phyloP scores from a whole-genome alignment of 192 early-diverging fungal genomes.

The Backusella parvicylindrica region DNA sequence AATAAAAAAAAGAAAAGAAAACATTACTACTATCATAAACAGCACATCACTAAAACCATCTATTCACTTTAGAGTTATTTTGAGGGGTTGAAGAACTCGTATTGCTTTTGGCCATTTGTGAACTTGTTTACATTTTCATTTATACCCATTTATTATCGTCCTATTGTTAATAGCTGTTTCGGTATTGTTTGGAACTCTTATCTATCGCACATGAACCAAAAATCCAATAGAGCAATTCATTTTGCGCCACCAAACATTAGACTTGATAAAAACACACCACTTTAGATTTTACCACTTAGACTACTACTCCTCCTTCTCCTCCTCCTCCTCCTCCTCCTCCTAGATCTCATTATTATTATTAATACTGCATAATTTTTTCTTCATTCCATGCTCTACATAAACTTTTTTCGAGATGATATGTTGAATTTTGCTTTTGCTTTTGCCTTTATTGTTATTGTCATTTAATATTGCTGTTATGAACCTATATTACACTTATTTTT shows the following conservation, averaged over 20 bases:
- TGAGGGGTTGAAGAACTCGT: slow-evolving; percentile 10
- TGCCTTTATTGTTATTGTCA: neutral
- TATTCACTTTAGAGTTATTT: slow-evolving; percentile 14
- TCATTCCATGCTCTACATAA: neutral
- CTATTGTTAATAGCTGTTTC: slow-evolving; percentile 8
- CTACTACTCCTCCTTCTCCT: no score
- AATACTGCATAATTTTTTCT: neutral
- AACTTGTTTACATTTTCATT: slow-evolving; percentile 11
- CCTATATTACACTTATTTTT: neutral
- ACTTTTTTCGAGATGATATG: neutral
- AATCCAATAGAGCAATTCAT: neutral
- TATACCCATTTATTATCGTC: slow-evolving; percentile 16
- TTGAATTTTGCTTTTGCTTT: neutral
- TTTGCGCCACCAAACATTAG: neutral
- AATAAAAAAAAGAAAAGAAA: neutral
- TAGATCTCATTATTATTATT: neutral
- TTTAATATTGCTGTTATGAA: neutral
- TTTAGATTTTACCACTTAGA: neutral
- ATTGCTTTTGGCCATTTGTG: slow-evolving; percentile 23
- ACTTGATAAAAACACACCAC: neutral
- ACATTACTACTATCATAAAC: neutral
- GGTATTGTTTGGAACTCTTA: slow-evolving; percentile 21
- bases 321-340: no score
- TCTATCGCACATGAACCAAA: slow-evolving; percentile 21
- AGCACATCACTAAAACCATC: neutral